Conservation (phyloP, 768 basidiomycete genomes). For the Tricholoma sp. region DNA sequence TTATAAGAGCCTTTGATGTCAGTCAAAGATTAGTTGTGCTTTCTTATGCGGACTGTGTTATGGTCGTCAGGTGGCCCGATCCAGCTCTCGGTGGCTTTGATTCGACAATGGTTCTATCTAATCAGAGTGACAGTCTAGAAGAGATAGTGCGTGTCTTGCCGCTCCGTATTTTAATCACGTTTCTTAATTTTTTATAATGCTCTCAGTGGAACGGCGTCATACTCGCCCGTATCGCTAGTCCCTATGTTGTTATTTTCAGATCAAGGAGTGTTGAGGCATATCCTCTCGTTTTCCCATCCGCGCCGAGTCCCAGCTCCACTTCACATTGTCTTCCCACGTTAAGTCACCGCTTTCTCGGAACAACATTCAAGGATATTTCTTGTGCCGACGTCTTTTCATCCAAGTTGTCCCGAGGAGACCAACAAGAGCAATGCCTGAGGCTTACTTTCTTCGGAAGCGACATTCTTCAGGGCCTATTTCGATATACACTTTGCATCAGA, state of each 20-base stretch:
- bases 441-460: constrained; percentile 42
- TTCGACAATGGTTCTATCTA: constrained; percentile 7
- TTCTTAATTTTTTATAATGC: not conserved
- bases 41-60: constrained; percentile 23
- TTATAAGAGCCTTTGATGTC: constrained; percentile 31
- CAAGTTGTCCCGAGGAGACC: constrained; percentile 9
- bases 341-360: constrained; percentile 19
- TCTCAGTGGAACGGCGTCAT: constrained; percentile 37
- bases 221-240: constrained; percentile 39
- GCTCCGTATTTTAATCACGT: not conserved
- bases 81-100: constrained; percentile 6
- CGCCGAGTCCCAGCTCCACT: constrained; percentile 4
- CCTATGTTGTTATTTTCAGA: constrained; percentile 48
- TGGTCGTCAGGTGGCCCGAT: constrained; percentile 33
- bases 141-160: constrained; percentile 24
- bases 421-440: constrained; percentile 1
- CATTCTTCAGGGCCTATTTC: constrained; percentile 46
- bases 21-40: constrained; percentile 25
- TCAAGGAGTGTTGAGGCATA: constrained; percentile 47
- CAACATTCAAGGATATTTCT: constrained; percentile 40
- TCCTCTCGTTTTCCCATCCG: constrained; percentile 14
- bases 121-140: constrained; percentile 23
- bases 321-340: constrained; percentile 1
- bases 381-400: constrained; percentile 27
- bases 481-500: constrained; percentile 32